Conservation (phyloP, 176 grass and related monocot species). For the Triticum monococcum region DNA sequence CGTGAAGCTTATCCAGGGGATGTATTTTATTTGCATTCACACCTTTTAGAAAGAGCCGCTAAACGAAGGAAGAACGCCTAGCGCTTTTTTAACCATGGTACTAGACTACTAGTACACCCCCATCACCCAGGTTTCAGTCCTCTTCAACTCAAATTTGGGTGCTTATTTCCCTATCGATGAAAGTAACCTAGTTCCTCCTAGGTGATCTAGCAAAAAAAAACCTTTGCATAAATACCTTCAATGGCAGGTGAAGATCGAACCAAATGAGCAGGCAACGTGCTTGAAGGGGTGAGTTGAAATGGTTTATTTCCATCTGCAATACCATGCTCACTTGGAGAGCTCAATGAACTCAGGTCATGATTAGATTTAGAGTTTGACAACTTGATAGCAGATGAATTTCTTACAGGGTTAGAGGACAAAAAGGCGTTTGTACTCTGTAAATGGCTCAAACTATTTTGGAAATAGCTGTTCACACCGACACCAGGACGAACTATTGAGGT, state of each 20-base stretch:
- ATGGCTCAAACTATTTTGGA: conserved; percentile 47
- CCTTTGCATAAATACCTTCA: conserved; percentile 17
- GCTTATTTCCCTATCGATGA: neutral
- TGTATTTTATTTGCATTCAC: no score
- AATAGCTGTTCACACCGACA: conserved; percentile 34
- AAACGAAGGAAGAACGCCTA: no score
- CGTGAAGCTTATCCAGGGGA: no score
- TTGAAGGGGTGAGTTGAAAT: conserved; percentile 39
- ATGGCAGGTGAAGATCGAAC: conserved; percentile 35
- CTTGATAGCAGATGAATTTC: conserved; percentile 45
- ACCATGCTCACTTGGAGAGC: conserved; percentile 40
- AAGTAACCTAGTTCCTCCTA: neutral
- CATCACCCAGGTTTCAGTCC: neutral
- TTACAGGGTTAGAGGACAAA: conserved; percentile 41
- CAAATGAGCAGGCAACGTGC: conserved; percentile 31
- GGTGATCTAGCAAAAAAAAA: conserved; percentile 1
- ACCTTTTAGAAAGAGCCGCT: no score
- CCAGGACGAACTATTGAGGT: conserved; percentile 30
- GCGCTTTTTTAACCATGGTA: no score
- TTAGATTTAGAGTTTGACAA: conserved; percentile 54
- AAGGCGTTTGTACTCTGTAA: conserved; percentile 43
- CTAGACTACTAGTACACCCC: neutral
- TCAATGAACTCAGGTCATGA: conserved; percentile 56
- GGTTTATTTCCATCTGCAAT: conserved; percentile 47
- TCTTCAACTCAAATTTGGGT: neutral